Conservation (phyloP, 306 rosid species). For the Dalbergia cultrata region DNA sequence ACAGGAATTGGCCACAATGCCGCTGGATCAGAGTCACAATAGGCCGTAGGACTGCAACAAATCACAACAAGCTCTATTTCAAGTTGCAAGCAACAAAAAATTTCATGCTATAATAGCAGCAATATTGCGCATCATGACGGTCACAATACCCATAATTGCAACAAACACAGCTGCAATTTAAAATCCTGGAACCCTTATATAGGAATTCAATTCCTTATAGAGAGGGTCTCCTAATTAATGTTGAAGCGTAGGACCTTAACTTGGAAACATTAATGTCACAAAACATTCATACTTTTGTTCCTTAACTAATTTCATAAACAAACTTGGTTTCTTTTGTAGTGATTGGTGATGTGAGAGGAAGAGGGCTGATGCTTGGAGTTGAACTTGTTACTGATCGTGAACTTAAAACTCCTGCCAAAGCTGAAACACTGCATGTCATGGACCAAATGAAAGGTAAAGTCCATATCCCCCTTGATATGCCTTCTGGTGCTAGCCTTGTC, state of each 20-base stretch:
- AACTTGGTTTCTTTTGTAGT: constrained; percentile 52
- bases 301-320: background rate
- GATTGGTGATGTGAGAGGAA: constrained; percentile 89
- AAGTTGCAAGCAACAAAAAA: no score
- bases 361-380: constrained; percentile 84
- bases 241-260: background rate
- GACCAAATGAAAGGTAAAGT: constrained; percentile 79
- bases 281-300: background rate
- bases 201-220: background rate
- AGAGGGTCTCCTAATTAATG: background rate
- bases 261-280: background rate
- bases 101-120: no score
- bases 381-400: constrained; percentile 82
- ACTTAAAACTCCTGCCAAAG: constrained; percentile 81
- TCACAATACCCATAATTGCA: no score
- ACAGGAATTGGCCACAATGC: no score
- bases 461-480: constrained; percentile 10
- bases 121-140: no score
- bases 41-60: no score
- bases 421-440: constrained; percentile 73
- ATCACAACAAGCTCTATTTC: no score
- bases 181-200: background rate
- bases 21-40: no score
- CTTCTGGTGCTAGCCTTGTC: background rate
- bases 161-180: no score